Percentiles rank a stretch among this genome's conserved stretches.
phyloP scores from a whole-genome alignment of 441 rosid species.

The Capsella rubella region DNA sequence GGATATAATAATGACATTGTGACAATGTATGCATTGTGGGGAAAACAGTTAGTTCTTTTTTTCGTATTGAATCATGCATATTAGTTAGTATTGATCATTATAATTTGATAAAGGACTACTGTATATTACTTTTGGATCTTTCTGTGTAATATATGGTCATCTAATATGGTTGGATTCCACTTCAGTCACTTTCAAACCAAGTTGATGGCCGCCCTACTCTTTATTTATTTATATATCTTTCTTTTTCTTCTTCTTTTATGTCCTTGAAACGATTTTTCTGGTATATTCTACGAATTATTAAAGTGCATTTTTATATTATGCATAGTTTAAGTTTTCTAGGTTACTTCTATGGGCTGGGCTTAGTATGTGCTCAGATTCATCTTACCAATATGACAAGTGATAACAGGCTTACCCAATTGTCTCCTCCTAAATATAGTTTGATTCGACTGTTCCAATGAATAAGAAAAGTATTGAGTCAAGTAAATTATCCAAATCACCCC shows the following conservation, averaged over 20 bases:
- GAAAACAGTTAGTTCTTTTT: not conserved
- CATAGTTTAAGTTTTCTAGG: too few species aligned
- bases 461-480: too few species aligned
- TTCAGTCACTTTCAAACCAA: conserved; percentile 53
- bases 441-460: not conserved
- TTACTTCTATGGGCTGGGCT: conserved; percentile 21
- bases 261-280: not conserved
- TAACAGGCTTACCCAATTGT: too few species aligned
- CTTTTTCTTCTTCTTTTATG: conserved; percentile 34
- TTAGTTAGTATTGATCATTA: not conserved
- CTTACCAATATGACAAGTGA: not conserved
- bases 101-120: not conserved
- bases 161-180: conserved; percentile 56
- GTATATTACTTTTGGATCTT: conserved; percentile 14
- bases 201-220: conserved; percentile 44
- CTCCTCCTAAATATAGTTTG: not conserved
- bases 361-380: not conserved
- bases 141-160: conserved; percentile 13
- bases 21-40: conserved; percentile 4
- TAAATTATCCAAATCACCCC: not conserved
- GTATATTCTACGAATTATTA: not conserved
- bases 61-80: conserved; percentile 32
- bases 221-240: conserved; percentile 24
- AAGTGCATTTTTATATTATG: too few species aligned
- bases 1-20: not conserved